These are phyloP conservation scores for Mucor irregularis DNA, from an alignment of 371 early-diverging fungal species.

Conservation along the genomic window DNA sequence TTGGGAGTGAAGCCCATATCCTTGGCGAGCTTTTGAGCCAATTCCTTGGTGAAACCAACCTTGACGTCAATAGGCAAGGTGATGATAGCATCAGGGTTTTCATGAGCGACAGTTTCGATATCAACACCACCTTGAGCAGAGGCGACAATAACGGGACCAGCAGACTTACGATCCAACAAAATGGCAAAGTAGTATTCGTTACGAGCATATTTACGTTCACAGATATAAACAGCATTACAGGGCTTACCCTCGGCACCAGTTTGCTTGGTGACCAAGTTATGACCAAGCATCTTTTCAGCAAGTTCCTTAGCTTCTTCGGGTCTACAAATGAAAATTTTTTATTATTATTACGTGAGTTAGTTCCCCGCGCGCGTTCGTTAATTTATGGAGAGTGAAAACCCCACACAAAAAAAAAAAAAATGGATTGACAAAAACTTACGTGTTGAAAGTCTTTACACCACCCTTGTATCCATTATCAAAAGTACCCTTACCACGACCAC, in stretches of 20 bases:
- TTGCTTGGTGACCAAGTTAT: constrained; percentile 97
- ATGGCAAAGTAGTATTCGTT: constrained; percentile 99
- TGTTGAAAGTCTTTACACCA: constrained; percentile 92
- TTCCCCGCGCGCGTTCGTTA: background rate
- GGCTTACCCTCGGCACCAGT: constrained; percentile 94
- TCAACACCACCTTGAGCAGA: constrained; percentile 98
- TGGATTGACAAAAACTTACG: constrained; percentile 58
- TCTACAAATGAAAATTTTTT: constrained; percentile 43
- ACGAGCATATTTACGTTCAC: constrained; percentile 93
- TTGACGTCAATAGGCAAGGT: constrained; percentile 81
- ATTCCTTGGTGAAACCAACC: constrained; percentile 62
- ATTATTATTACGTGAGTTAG: background rate
- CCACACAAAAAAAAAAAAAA: background rate
- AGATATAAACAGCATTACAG: constrained; percentile 93
- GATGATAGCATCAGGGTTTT: constrained; percentile 92
- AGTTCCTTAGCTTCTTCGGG: constrained; percentile 86
- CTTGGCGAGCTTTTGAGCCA: constrained; percentile 43
- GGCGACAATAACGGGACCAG: constrained; percentile 94
- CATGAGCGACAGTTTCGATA: constrained; percentile 94
- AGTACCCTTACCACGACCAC: constrained; percentile 98
- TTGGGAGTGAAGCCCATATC: constrained; percentile 85
- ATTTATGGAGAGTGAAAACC: too few species aligned
- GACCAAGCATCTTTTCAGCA: constrained; percentile 96
- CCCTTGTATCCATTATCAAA: constrained; percentile 95
- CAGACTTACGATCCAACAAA: constrained; percentile 92